Evolutionary conservation across 148 eudicot species (phyloP).

Genomic region (Rhododendron griersonianum): DNA sequence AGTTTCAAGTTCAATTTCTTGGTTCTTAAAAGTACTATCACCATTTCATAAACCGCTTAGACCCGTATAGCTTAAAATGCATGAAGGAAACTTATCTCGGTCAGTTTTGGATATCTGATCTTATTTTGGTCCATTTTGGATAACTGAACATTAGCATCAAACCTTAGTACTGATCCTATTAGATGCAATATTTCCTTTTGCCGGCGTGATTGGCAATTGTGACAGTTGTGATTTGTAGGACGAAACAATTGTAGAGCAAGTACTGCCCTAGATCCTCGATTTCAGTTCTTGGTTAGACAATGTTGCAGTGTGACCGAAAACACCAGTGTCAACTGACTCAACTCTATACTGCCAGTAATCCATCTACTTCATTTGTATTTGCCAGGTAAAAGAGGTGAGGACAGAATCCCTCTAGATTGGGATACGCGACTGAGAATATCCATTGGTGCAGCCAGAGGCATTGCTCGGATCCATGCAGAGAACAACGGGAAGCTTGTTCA

Average conservation of each 20-base stretch:
- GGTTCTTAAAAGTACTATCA: background rate
- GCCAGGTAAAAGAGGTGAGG: constrained; percentile 63
- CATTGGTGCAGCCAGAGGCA: constrained; percentile 76
- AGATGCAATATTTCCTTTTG: background rate
- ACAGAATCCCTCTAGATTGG: constrained; percentile 69
- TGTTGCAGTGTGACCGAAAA: background rate
- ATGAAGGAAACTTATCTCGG: no score
- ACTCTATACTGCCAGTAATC: background rate
- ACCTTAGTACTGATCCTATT: background rate
- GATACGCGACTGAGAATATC: constrained; percentile 68
- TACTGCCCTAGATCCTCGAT: background rate
- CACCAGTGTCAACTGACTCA: background rate
- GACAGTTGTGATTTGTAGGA: background rate
- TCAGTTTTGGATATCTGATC: background rate
- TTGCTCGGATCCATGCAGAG: constrained; percentile 56
- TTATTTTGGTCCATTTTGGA: background rate
- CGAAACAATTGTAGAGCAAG: background rate
- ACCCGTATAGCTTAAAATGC: background rate
- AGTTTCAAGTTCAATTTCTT: background rate
- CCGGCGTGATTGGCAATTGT: background rate
- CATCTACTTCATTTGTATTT: constrained; percentile 7
- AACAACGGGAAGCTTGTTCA: constrained; percentile 70
- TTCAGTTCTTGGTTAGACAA: background rate
- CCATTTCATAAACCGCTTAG: background rate
- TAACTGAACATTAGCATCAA: background rate